Conservation (phyloP, 768 basidiomycete species). For the Auricularia auricula-judae region DNA sequence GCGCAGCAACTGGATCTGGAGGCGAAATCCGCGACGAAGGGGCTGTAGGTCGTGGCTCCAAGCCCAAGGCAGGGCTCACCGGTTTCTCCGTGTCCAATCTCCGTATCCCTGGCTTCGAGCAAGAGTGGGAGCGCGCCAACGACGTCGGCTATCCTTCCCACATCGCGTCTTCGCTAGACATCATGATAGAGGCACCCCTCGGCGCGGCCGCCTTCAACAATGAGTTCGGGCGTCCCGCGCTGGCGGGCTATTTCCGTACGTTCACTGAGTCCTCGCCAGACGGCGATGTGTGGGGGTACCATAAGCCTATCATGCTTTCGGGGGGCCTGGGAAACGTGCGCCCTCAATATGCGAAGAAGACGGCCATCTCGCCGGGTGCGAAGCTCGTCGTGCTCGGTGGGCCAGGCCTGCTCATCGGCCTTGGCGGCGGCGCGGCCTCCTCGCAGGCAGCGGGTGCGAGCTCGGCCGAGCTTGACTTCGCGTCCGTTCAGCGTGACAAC, state of each 20-base stretch:
- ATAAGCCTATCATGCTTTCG: constrained; percentile 99
- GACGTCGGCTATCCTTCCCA: constrained; percentile 85
- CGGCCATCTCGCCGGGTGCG: constrained; percentile 64
- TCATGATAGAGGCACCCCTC: constrained; percentile 94
- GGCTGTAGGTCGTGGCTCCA: constrained; percentile 87
- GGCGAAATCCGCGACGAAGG: constrained; percentile 99
- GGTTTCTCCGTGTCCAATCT: constrained; percentile 94
- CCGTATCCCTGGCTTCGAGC: constrained; percentile 78
- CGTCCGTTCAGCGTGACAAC: constrained; percentile 95
- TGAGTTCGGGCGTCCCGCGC: constrained; percentile 90
- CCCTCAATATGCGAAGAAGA: constrained; percentile 70
- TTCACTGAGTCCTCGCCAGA: constrained; percentile 71
- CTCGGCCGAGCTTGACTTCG: constrained; percentile 91
- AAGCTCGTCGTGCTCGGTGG: constrained; percentile 91
- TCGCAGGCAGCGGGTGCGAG: constrained; percentile 86
- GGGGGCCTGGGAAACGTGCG: constrained; percentile 94
- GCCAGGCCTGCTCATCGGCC: constrained; percentile 90
- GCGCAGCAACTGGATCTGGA: constrained; percentile 97
- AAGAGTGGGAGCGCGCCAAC: constrained; percentile 76
- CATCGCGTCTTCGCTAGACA: constrained; percentile 87
- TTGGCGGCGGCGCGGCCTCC: constrained; percentile 93
- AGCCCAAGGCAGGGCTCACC: constrained; percentile 87
- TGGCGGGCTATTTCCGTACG: constrained; percentile 91
- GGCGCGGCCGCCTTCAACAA: constrained; percentile 97
- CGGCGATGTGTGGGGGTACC: constrained; percentile 81